These are phyloP conservation scores for Orbilia javanica DNA, from an alignment of 2,329 filamentous ascomycete species.

Conservation along the genomic window DNA sequence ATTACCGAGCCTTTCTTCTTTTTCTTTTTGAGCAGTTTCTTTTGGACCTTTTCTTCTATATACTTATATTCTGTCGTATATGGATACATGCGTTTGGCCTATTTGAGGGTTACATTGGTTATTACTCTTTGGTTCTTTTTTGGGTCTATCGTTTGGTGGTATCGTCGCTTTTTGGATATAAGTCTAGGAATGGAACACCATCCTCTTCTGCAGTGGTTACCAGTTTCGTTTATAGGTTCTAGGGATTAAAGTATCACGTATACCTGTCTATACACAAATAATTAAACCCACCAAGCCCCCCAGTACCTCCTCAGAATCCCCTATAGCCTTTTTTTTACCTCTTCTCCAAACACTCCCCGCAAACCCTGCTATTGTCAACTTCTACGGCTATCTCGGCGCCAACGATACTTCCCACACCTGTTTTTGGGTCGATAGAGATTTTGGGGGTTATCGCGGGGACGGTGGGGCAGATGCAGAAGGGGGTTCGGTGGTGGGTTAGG, in stretches of 20 bases:
- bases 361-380: neutral
- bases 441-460: neutral
- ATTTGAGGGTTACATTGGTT: no score
- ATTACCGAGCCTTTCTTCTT: neutral
- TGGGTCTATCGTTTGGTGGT: no score
- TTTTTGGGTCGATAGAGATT: neutral
- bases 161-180: no score
- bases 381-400: neutral
- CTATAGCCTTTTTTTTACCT: no score
- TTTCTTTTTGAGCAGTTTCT: no score
- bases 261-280: no score
- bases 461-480: neutral
- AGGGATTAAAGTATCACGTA: no score
- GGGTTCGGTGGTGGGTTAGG: neutral
- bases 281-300: neutral
- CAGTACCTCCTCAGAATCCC: neutral
- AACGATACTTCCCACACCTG: neutral
- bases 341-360: neutral
- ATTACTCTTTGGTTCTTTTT: no score
- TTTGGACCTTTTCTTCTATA: no score
- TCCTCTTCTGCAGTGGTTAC: no score
- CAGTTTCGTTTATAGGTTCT: no score
- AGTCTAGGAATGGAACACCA: no score
- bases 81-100: constrained; percentile 34
- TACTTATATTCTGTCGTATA: constrained; percentile 17